Conservation (phyloP, 2,329 filamentous ascomycete genomes). For the Colletotrichum cordylinicola region DNA sequence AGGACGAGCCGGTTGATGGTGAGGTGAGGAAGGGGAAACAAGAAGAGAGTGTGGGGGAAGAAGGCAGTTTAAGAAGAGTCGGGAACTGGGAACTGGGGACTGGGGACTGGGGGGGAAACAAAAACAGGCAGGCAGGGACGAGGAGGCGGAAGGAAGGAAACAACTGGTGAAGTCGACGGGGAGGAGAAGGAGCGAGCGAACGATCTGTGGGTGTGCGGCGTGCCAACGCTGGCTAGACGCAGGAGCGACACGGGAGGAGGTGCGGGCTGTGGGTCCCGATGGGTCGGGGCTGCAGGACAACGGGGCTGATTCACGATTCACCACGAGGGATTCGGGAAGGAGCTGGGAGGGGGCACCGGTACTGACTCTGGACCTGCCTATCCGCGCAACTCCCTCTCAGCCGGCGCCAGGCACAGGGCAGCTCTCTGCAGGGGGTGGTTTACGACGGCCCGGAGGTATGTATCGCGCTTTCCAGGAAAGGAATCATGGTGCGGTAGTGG, state of each 20-base stretch:
- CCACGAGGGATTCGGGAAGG: slow-evolving; percentile 9
- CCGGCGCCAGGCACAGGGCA: not conserved
- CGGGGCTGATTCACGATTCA: slow-evolving; percentile 20
- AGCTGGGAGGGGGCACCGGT: not conserved
- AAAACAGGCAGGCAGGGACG: not conserved
- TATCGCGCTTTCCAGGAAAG: slow-evolving; percentile 17
- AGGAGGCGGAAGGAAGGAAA: slow-evolving; percentile 9
- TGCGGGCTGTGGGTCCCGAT: slow-evolving; percentile 7
- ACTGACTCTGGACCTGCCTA: not conserved
- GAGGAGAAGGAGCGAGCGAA: slow-evolving; percentile 9
- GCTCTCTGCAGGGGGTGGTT: not conserved
- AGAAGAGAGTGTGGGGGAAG: slow-evolving; percentile 12
- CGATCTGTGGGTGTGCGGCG: not conserved
- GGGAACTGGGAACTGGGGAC: slow-evolving; percentile 5
- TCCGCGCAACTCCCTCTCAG: not conserved
- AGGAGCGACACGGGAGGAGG: not conserved
- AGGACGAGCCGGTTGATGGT: slow-evolving; percentile 17
- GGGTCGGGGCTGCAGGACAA: slow-evolving; percentile 3
- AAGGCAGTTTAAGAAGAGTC: slow-evolving; percentile 21
- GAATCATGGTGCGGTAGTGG: slow-evolving; percentile 3
- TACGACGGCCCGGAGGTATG: slow-evolving; percentile 12
- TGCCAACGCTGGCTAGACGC: not conserved
- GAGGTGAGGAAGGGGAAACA: slow-evolving; percentile 16
- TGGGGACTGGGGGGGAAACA: slow-evolving; percentile 15
- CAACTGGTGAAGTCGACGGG: slow-evolving; percentile 6